phyloP scores from a whole-genome alignment of 805 yeast genomes.

The Ascoidea asiatica region DNA sequence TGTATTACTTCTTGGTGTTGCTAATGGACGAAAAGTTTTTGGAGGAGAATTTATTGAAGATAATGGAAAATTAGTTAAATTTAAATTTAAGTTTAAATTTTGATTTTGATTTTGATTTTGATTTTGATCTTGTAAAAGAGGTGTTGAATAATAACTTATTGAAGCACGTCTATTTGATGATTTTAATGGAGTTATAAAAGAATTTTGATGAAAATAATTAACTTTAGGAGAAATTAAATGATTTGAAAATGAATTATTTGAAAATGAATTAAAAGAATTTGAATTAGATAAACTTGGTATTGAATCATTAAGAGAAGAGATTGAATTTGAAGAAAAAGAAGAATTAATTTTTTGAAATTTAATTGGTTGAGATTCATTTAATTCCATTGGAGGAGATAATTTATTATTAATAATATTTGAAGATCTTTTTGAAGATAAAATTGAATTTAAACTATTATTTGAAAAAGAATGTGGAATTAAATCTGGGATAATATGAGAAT shows the following conservation, averaged over 20 bases:
- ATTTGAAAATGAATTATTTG: background rate
- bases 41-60: no score
- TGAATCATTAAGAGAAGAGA: background rate
- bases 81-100: no score
- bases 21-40: background rate
- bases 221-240: background rate
- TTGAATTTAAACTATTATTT: background rate
- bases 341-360: no score
- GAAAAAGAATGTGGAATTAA: background rate
- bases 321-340: background rate
- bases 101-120: no score
- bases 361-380: background rate
- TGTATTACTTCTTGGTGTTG: background rate
- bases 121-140: no score
- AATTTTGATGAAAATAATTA: background rate
- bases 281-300: background rate
- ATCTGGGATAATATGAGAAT: background rate
- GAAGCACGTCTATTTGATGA: background rate
- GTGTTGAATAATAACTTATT: background rate
- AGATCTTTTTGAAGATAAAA: background rate
- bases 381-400: background rate
- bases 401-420: background rate
- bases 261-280: background rate
- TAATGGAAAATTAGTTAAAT: no score
- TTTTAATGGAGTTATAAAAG: background rate